These are phyloP conservation scores for Davidsoniella eucalypti DNA, from an alignment of 2,329 filamentous ascomycete genomes.

Conservation along the genomic window DNA sequence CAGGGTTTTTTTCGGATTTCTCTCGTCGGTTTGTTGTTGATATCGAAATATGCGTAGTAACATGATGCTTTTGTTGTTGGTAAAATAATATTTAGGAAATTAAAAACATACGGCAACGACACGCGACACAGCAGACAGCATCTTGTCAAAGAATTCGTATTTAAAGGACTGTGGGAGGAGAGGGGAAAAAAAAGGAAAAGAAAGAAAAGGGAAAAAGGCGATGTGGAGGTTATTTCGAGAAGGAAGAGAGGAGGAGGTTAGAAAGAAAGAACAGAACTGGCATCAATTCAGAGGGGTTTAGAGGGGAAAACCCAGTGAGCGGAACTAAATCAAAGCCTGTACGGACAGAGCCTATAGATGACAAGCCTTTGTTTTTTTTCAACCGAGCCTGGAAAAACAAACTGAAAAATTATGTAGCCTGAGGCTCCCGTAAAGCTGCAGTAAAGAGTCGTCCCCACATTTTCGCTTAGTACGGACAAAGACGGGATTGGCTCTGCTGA, in stretches of 20 bases:
- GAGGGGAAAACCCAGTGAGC: not conserved
- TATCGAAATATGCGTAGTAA: not conserved
- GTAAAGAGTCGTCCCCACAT: not conserved
- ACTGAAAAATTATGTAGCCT: not conserved
- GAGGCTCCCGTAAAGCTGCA: slow-evolving; percentile 2
- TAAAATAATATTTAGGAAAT: not conserved
- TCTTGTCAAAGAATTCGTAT: slow-evolving; percentile 1
- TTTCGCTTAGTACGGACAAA: slow-evolving; percentile 7
- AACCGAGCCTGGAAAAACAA: not conserved
- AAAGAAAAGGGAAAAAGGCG: not conserved
- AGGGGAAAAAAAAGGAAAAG: not conserved
- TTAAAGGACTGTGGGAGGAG: not conserved
- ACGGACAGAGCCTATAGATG: not conserved
- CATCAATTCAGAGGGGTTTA: not conserved
- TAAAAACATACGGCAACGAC: slow-evolving; percentile 11
- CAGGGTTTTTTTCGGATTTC: too few species aligned
- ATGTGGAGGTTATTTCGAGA: not conserved
- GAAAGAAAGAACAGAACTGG: not conserved
- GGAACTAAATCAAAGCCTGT: too few species aligned
- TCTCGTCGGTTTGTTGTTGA: too few species aligned
- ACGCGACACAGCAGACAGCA: slow-evolving; percentile 12
- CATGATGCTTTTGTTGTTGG: not conserved
- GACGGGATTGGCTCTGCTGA: slow-evolving; percentile 1
- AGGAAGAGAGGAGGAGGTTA: not conserved
- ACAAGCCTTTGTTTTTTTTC: not conserved